Conservation (phyloP, 1,284 basidiomycete species). For the Marasmius fiardii region DNA sequence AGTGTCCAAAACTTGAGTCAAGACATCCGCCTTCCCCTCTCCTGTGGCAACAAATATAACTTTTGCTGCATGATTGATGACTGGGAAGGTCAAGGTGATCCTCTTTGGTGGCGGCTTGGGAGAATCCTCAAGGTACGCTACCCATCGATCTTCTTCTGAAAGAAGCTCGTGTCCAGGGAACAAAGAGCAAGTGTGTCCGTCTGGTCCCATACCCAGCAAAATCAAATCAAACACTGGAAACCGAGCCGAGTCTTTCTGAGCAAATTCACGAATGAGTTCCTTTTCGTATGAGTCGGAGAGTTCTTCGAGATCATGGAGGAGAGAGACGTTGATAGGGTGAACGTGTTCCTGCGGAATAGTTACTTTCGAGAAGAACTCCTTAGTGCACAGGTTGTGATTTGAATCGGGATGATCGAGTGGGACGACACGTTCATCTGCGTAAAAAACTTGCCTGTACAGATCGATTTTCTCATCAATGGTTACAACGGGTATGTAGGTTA, state of each 20-base stretch:
- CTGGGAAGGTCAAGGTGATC: conserved; percentile 89
- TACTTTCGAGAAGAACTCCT: conserved; percentile 82
- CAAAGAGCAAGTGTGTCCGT: conserved; percentile 95
- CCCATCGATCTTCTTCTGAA: conserved; percentile 87
- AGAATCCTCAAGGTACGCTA: conserved; percentile 89
- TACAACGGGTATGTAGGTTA: too few relatives aligned
- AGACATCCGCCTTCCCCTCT: conserved; percentile 78
- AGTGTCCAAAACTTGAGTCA: conserved; percentile 74
- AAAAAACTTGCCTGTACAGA: conserved; percentile 89
- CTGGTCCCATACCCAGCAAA: conserved; percentile 90
- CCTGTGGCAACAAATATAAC: conserved; percentile 89
- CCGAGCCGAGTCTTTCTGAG: conserved; percentile 83
- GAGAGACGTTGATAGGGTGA: conserved; percentile 75
- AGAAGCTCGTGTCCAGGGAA: conserved; percentile 92
- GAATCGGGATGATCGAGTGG: conserved; percentile 91
- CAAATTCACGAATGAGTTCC: conserved; percentile 88
- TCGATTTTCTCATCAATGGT: not conserved
- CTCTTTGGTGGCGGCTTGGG: conserved; percentile 92
- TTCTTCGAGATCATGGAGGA: conserved; percentile 83
- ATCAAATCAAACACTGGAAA: conserved; percentile 96
- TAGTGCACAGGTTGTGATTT: conserved; percentile 80
- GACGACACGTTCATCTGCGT: conserved; percentile 95
- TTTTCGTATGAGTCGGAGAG: conserved; percentile 93
- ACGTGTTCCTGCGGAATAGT: conserved; percentile 80
- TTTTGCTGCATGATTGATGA: conserved; percentile 87